A percentile compares a stretch with the other conserved stretches of the same genome.
These are phyloP conservation scores for Rutstroemia sp. DNA, from an alignment of 2,329 filamentous ascomycete species.

Conservation along the genomic window DNA sequence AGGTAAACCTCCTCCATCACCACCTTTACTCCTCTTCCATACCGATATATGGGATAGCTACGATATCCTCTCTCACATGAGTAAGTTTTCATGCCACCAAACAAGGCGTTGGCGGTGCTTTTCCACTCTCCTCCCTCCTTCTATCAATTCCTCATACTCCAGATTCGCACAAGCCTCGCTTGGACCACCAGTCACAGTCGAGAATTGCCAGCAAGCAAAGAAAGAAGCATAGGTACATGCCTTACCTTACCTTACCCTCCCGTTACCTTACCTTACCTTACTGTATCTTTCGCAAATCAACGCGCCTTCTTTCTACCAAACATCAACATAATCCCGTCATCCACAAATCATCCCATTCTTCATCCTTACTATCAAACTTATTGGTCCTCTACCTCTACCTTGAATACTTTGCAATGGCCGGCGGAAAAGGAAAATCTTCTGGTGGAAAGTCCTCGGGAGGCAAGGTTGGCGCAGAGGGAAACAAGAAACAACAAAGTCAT, in stretches of 20 bases:
- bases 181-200: conserved; percentile 7
- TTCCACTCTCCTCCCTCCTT: conserved; percentile 4
- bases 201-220: conserved; percentile 7
- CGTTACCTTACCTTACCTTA: conserved; percentile 4
- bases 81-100: background rate
- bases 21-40: background rate
- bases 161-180: conserved; percentile 10
- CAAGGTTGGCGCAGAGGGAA: conserved; percentile 29
- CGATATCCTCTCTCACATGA: background rate
- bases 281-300: conserved; percentile 1
- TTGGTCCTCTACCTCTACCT: background rate
- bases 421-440: conserved; percentile 32
- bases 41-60: background rate
- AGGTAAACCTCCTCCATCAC: background rate
- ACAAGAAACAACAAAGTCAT: conserved; percentile 32
- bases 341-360: background rate
- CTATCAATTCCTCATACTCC: background rate
- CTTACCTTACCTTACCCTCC: conserved; percentile 5
- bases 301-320: conserved; percentile 8
- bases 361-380: conserved; percentile 13
- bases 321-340: conserved; percentile 9
- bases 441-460: conserved; percentile 32
- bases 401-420: conserved; percentile 25
- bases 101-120: conserved; percentile 5
- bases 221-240: background rate